These are phyloP conservation scores for Alternaria hordeiaustralica DNA, from an alignment of 2,329 filamentous ascomycete species.

Conservation along the genomic window DNA sequence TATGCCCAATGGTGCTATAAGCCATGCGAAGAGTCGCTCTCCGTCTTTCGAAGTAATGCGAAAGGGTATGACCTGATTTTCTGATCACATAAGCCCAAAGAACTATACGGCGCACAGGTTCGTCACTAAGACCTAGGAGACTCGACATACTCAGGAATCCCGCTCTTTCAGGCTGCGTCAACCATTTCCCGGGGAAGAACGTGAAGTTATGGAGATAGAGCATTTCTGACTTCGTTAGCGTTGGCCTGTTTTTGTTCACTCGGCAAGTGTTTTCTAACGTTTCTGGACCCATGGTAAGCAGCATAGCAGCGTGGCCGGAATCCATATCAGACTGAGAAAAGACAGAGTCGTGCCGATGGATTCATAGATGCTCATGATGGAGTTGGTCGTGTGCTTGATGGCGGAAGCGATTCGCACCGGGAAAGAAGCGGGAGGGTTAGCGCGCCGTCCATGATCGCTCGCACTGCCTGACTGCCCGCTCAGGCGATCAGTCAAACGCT, in stretches of 20 bases:
- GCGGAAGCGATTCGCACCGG: background rate
- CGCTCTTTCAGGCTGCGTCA: slow-evolving; percentile 46
- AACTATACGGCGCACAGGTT: background rate
- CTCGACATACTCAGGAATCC: slow-evolving; percentile 42
- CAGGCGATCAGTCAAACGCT: background rate
- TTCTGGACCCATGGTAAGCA: slow-evolving; percentile 48
- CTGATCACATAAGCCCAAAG: slow-evolving; percentile 52
- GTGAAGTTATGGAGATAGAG: slow-evolving; percentile 46
- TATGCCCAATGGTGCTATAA: slow-evolving; percentile 78
- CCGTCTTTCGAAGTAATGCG: slow-evolving; percentile 75
- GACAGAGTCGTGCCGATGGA: slow-evolving; percentile 31
- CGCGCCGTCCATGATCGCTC: slow-evolving; percentile 3
- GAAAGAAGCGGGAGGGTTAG: slow-evolving; percentile 1
- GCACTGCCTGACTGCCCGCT: background rate
- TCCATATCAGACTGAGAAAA: slow-evolving; percentile 43
- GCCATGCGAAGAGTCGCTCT: slow-evolving; percentile 87
- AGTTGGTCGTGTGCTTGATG: slow-evolving; percentile 5
- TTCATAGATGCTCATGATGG: slow-evolving; percentile 30
- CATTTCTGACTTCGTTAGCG: slow-evolving; percentile 35
- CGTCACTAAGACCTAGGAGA: background rate
- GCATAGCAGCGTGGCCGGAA: slow-evolving; percentile 42
- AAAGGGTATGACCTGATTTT: slow-evolving; percentile 87
- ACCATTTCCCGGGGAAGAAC: slow-evolving; percentile 45
- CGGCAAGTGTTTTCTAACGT: slow-evolving; percentile 19
- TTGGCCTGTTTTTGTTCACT: background rate